Evolutionary conservation across 2,329 filamentous ascomycete species (phyloP).

Genomic region (Hirsutella minnesotensis): DNA sequence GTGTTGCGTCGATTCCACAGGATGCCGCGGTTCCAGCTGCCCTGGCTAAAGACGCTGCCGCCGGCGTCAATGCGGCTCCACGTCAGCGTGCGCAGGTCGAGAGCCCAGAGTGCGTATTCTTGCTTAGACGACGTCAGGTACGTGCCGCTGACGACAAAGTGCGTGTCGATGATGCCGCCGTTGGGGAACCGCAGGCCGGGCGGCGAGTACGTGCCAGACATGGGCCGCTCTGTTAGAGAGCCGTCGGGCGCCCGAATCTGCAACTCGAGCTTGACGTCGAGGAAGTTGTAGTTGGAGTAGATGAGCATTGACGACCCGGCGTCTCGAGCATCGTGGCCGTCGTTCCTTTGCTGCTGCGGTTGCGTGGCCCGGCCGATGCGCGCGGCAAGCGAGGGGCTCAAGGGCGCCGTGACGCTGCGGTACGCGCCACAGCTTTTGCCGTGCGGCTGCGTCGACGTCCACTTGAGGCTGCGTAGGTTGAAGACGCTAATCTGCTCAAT

Average conservation of each 20-base stretch:
- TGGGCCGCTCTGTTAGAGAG: conserved; percentile 71
- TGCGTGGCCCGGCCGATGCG: conserved; percentile 52
- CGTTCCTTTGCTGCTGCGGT: conserved; percentile 27
- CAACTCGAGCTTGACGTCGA: conserved; percentile 91
- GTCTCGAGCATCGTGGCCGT: conserved; percentile 42
- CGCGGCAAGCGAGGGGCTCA: conserved; percentile 53
- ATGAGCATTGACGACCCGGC: conserved; percentile 73
- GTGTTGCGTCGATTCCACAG: conserved; percentile 89
- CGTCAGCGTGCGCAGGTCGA: conserved; percentile 76
- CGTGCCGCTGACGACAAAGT: conserved; percentile 95
- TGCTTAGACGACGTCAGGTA: conserved; percentile 97
- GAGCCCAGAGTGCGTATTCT: conserved; percentile 92
- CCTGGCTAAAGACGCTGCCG: conserved; percentile 86
- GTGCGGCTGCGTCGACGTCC: conserved; percentile 79
- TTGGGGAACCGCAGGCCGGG: conserved; percentile 93
- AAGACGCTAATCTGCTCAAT: conserved; percentile 99
- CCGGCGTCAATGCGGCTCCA: conserved; percentile 96
- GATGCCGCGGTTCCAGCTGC: conserved; percentile 94
- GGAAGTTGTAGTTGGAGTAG: conserved; percentile 98
- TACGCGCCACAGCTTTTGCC: conserved; percentile 94
- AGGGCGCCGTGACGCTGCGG: conserved; percentile 81
- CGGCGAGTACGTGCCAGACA: conserved; percentile 78
- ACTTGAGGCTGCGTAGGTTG: conserved; percentile 87
- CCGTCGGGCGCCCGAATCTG: conserved; percentile 82
- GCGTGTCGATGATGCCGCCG: conserved; percentile 85